Evolutionary conservation across 2,329 filamentous ascomycete genomes (phyloP).

Genomic region (Phialemonium atrogriseum): DNA sequence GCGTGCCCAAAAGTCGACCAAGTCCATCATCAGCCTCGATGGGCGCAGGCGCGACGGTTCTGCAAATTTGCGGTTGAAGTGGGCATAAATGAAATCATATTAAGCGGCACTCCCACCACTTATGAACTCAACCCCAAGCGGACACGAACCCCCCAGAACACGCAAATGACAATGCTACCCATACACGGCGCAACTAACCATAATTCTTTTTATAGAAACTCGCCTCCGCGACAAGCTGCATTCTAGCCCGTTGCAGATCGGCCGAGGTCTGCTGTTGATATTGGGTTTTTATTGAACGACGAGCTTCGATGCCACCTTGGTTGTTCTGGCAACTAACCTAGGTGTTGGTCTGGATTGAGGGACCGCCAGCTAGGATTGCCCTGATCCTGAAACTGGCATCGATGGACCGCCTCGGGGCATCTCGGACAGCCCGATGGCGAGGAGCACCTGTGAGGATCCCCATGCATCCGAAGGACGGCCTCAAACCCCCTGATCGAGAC

Average conservation of each 20-base stretch:
- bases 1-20: conserved; percentile 1
- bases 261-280: conserved; percentile 8
- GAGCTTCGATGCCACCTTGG: no score
- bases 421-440: no score
- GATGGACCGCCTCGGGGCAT: no score
- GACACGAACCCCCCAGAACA: conserved; percentile 9
- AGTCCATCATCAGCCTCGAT: conserved; percentile 3
- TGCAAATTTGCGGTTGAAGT: conserved; percentile 35
- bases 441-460: no score
- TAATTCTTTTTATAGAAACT: conserved; percentile 18
- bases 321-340: no score
- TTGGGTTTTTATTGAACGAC: no score
- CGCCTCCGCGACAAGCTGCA: conserved; percentile 1
- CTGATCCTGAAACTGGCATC: no score
- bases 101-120: conserved; percentile 24
- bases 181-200: conserved; percentile 3
- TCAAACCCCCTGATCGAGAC: no score
- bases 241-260: conserved; percentile 5
- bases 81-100: conserved; percentile 36
- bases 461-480: no score
- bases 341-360: no score
- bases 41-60: conserved; percentile 10
- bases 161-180: conserved; percentile 4
- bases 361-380: no score
- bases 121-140: conserved; percentile 13